A percentile compares a stretch with the other conserved stretches of the same genome.
These are phyloP conservation scores for Silene uniflora DNA, from an alignment of 148 eudicot species.

Conservation along the genomic window DNA sequence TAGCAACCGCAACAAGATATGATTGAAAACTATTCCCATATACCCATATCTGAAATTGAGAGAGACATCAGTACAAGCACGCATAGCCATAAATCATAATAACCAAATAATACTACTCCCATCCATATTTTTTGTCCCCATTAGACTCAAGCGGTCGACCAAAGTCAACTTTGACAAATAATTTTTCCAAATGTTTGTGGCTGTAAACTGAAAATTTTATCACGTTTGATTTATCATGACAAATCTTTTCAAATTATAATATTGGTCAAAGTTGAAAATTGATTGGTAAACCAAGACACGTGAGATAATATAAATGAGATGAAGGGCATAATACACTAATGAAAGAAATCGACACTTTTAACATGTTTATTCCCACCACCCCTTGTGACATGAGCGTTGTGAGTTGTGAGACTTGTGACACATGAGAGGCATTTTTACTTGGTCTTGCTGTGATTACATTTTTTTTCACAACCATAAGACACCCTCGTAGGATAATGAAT, in stretches of 20 bases:
- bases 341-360: too few species aligned
- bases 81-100: not conserved
- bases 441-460: not conserved
- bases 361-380: not conserved
- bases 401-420: not conserved
- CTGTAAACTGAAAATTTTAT: too few species aligned
- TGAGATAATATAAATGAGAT: too few species aligned
- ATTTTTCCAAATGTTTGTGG: too few species aligned
- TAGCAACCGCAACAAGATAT: conserved; percentile 63
- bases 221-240: too few species aligned
- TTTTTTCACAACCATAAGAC: not conserved
- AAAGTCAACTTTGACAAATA: too few species aligned
- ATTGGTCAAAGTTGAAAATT: too few species aligned
- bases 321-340: too few species aligned
- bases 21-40: conserved; percentile 84
- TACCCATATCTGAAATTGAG: conserved; percentile 58
- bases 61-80: not conserved
- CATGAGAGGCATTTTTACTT: not conserved
- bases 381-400: not conserved
- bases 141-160: too few species aligned
- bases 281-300: too few species aligned
- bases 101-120: not conserved
- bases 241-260: too few species aligned
- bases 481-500: not conserved
- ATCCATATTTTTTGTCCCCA: too few species aligned